Base-by-base conservation (phyloP, 2,329 filamentous ascomycete species). In the Exutisphaerella laricina region DNA sequence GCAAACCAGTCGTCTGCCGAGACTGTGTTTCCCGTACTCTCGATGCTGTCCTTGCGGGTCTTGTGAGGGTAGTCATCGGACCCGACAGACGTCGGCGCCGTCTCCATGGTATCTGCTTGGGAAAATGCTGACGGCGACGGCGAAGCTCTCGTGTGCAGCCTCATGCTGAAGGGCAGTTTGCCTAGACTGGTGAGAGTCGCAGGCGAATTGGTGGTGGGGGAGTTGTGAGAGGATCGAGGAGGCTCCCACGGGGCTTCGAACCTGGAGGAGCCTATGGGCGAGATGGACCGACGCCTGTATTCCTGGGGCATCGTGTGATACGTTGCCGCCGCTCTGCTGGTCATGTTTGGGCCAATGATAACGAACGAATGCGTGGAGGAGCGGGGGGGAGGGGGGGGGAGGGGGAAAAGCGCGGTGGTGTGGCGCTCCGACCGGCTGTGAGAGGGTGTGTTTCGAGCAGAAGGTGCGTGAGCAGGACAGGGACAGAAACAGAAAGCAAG, bases 1-100 rank as follows among this genome's bases (percentile, higher is more conserved):
- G 56, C 54, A 36, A 62, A 62, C 58, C 63, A 66, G 28, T 63
- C 61, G 34, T 62, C 59, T 5, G 48, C 41, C 4, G 50, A 45
- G 30, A 57, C 17, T 5, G 28, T 22, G 16, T 41, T 14, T 5
- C 39, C 35, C 4, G 35, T 33, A 28, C 41, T 44, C 21, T 34
- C 26, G 5, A 44, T 37, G 17, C 33, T 39, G 20, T 32, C 29
- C 16, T 39, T 25, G 4, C 33, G 23, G n/a, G 18, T 16, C 3
- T 34, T 14, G 8, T 16, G 29, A 4, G 17, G n/a, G 22, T 48
- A n/a, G 31, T 49, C 46, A 17, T 25, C 38, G 5, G 45, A 48
- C 5, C 16, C 38, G 1, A 48, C 33, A 5, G 46, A 49, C n/a
- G 51, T 54, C 2, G 38, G 41, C n/a, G 48, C 31, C 1, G 51